A percentile compares a stretch with the other conserved stretches of the same genome.
Conservation (phyloP, 2,329 filamentous ascomycete genomes). For the Onygena corvina region DNA sequence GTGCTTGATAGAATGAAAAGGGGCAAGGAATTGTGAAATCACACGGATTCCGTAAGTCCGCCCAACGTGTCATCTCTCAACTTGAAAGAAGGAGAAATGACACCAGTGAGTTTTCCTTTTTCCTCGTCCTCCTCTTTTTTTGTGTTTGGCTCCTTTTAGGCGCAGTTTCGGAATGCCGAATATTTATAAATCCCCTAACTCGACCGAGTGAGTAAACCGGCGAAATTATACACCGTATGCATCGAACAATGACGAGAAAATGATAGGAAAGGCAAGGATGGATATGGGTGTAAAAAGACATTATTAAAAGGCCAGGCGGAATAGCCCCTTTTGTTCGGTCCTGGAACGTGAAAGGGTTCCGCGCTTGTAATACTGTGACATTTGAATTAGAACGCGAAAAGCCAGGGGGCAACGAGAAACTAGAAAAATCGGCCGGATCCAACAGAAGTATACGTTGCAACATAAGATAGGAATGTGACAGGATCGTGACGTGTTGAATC, state of each 20-base stretch:
- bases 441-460: conserved; percentile 4
- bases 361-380: conserved; percentile 1
- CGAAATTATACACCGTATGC: background rate
- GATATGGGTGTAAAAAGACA: background rate
- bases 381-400: background rate
- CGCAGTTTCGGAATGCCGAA: background rate
- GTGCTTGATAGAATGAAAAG: background rate
- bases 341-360: background rate
- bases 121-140: background rate
- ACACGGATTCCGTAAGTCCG: conserved; percentile 1
- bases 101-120: background rate
- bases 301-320: conserved; percentile 6
- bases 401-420: background rate
- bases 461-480: background rate
- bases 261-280: background rate
- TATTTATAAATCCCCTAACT: background rate
- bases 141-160: background rate
- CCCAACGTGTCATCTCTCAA: background rate
- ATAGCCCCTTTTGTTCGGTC: conserved; percentile 2
- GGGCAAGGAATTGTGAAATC: background rate
- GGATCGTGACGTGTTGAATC: background rate
- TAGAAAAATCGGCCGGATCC: background rate
- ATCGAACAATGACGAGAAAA: background rate
- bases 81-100: background rate
- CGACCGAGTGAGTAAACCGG: background rate